These are phyloP conservation scores for Ophiostoma fasciatum DNA, from an alignment of 2,329 filamentous ascomycete genomes.

Conservation along the genomic window DNA sequence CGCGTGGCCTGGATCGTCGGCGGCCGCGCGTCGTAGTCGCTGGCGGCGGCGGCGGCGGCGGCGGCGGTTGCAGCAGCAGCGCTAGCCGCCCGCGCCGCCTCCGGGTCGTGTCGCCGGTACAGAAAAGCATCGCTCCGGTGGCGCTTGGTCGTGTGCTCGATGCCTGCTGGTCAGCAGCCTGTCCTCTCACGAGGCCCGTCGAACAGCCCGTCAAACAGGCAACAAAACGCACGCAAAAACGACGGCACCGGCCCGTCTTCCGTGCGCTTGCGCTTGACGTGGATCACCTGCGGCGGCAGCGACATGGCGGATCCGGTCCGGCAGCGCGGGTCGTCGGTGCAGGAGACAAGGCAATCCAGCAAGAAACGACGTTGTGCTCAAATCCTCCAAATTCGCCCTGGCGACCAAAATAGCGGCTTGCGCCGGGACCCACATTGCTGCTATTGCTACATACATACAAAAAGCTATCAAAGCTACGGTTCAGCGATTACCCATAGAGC, in stretches of 20 bases:
- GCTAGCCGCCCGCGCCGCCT: slow-evolving; percentile 6
- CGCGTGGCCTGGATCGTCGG: slow-evolving; percentile 30
- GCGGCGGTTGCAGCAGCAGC: slow-evolving; percentile 6
- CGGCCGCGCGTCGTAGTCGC: slow-evolving; percentile 9
- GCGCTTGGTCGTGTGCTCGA: slow-evolving; percentile 38
- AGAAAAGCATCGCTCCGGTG: slow-evolving; percentile 37
- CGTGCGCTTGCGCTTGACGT: slow-evolving; percentile 45
- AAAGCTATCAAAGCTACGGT: too few species aligned
- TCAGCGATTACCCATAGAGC: too few species aligned
- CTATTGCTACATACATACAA: too few species aligned
- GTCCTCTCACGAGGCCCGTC: too few species aligned
- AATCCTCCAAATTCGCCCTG: too few species aligned
- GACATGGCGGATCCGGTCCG: too few species aligned
- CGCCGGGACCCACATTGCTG: too few species aligned
- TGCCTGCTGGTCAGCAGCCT: too few species aligned
- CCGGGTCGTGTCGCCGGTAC: slow-evolving; percentile 36
- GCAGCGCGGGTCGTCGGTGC: too few species aligned
- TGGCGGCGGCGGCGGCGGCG: slow-evolving; percentile 14
- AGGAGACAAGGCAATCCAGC: too few species aligned
- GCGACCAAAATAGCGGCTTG: too few species aligned
- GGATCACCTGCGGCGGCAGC: slow-evolving; percentile 42
- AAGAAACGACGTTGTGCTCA: too few species aligned
- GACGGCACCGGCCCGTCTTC: slow-evolving; percentile 39
- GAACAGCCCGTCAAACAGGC: not conserved
- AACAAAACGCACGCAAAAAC: slow-evolving; percentile 28